Percentiles rank a stretch among this genome's conserved stretches.
phyloP scores from a whole-genome alignment of 2,329 filamentous ascomycete species.

The Cucurbitaria berberidis region DNA sequence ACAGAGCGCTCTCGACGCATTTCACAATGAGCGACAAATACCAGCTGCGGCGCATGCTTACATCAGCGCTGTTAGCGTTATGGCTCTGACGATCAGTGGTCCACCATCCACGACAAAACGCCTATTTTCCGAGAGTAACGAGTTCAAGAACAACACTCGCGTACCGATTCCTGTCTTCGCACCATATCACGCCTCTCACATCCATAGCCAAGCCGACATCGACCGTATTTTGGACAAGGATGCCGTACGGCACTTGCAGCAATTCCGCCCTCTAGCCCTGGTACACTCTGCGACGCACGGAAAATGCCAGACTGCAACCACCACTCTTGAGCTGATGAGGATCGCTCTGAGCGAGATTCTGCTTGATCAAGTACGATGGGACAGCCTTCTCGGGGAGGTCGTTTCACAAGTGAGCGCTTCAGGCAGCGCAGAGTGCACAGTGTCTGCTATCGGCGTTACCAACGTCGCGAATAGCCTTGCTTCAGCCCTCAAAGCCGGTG shows the following conservation, averaged over 20 bases:
- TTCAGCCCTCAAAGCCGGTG: conserved; percentile 60
- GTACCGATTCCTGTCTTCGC: conserved; percentile 63
- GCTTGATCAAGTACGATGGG: conserved; percentile 56
- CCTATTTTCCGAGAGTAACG: conserved; percentile 57
- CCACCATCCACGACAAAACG: conserved; percentile 61
- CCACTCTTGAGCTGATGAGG: conserved; percentile 54
- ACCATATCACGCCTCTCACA: conserved; percentile 64
- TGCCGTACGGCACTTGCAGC: conserved; percentile 50
- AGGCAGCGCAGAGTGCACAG: conserved; percentile 50
- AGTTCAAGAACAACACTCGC: conserved; percentile 58
- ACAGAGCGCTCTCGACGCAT: conserved; percentile 60
- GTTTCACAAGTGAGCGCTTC: conserved; percentile 55
- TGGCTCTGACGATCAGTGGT: conserved; percentile 65
- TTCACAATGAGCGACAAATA: conserved; percentile 62
- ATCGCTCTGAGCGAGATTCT: conserved; percentile 55
- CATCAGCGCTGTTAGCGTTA: conserved; percentile 64
- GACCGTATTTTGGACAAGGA: conserved; percentile 56
- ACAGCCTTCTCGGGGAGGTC: conserved; percentile 55
- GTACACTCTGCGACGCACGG: conserved; percentile 57
- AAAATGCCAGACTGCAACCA: conserved; percentile 54
- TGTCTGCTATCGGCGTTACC: conserved; percentile 59
- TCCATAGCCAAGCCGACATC: conserved; percentile 59
- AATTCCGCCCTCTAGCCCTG: conserved; percentile 51
- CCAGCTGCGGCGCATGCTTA: conserved; percentile 60
- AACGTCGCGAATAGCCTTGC: conserved; percentile 63